Percentiles rank a stretch among this genome's conserved stretches.
phyloP scores from a whole-genome alignment of 331 rosid genomes.

The Acacia concinna region DNA sequence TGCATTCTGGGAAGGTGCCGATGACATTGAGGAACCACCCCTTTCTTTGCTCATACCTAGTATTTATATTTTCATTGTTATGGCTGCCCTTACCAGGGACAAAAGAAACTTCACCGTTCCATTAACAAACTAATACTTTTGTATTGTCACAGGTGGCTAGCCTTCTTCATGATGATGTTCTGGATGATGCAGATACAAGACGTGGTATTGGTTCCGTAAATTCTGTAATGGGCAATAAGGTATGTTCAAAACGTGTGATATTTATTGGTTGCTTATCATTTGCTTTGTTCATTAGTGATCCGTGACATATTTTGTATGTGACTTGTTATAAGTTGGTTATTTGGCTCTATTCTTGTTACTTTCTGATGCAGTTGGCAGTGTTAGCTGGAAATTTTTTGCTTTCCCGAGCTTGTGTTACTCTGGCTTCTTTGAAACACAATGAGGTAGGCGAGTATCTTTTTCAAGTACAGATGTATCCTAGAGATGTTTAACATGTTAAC shows the following conservation, averaged over 20 bases:
- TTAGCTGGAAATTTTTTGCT: conserved; percentile 96
- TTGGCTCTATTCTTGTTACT: neutral
- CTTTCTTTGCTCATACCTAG: too few species aligned
- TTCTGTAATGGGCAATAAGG: conserved; percentile 91
- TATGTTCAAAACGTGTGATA: conserved; percentile 19
- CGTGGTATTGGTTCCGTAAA: conserved; percentile 90
- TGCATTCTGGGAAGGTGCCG: neutral
- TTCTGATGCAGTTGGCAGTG: conserved; percentile 72
- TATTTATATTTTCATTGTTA: too few species aligned
- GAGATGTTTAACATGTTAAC: neutral
- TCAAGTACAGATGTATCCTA: neutral
- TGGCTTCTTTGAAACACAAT: conserved; percentile 79
- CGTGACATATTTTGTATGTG: neutral
- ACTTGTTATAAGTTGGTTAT: neutral
- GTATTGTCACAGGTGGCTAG: conserved; percentile 75
- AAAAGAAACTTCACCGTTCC: neutral
- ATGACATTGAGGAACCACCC: neutral
- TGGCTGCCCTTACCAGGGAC: neutral
- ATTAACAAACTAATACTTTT: neutral
- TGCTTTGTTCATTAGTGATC: neutral
- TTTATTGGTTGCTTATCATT: neutral
- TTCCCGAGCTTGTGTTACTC: conserved; percentile 91
- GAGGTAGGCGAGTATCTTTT: conserved; percentile 55
- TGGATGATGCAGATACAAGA: conserved; percentile 96
- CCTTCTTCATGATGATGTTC: conserved; percentile 95